These are phyloP conservation scores for Iberis pinnata DNA, from an alignment of 345 rosid genomes.

Conservation along the genomic window DNA sequence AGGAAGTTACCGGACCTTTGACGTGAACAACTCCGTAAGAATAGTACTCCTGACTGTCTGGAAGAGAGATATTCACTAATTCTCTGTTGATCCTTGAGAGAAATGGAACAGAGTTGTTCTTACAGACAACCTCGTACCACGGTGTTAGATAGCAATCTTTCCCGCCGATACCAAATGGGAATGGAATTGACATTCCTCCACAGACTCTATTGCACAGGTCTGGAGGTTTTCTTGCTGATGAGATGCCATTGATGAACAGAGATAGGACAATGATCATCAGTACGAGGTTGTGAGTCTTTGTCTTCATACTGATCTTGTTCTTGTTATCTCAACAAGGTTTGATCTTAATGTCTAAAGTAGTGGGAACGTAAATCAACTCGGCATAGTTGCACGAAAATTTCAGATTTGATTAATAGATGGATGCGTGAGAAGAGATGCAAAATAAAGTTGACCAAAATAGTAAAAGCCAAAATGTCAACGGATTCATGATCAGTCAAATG, in stretches of 20 bases:
- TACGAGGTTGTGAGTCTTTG: too few relatives aligned
- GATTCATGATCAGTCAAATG: too few relatives aligned
- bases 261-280: too few relatives aligned
- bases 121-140: slow-evolving; percentile 27
- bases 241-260: slow-evolving; percentile 18
- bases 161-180: slow-evolving; percentile 24
- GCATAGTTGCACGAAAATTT: too few relatives aligned
- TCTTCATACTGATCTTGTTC: too few relatives aligned
- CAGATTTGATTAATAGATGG: too few relatives aligned
- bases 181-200: slow-evolving; percentile 17
- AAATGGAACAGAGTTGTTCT: slow-evolving; percentile 12
- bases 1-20: slow-evolving; percentile 28
- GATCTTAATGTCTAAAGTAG: too few relatives aligned
- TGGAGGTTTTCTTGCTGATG: slow-evolving; percentile 3
- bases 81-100: background rate
- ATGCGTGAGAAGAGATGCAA: too few relatives aligned
- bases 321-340: too few relatives aligned
- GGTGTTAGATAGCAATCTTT: slow-evolving; percentile 25
- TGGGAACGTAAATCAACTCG: too few relatives aligned
- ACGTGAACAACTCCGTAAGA: slow-evolving; percentile 20
- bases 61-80: slow-evolving; percentile 28
- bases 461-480: too few relatives aligned
- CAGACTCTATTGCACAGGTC: slow-evolving; percentile 7
- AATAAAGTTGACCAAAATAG: too few relatives aligned
- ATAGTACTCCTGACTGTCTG: background rate